These are phyloP conservation scores for Aspergillus ibericus DNA, from an alignment of 2,329 filamentous ascomycete genomes.

Conservation along the genomic window DNA sequence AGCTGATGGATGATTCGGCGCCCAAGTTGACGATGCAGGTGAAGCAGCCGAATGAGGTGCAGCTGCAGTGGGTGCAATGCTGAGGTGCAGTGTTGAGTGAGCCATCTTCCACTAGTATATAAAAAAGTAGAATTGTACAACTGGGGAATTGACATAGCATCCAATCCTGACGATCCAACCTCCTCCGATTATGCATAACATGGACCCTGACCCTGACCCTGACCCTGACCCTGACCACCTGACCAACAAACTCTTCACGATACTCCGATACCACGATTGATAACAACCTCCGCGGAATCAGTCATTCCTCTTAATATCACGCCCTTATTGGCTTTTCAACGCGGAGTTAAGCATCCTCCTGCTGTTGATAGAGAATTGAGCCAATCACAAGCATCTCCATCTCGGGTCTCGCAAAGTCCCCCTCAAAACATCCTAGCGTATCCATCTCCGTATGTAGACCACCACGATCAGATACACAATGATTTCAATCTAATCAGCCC, in stretches of 20 bases:
- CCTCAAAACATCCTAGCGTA: background rate
- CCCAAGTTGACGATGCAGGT: conserved; percentile 7
- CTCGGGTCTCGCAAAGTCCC: background rate
- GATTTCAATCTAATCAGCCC: no score
- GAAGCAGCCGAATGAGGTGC: background rate
- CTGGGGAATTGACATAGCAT: background rate
- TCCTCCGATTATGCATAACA: no score
- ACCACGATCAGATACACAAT: background rate
- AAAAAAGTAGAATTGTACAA: background rate
- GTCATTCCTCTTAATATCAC: no score
- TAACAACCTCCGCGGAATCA: no score
- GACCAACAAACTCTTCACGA: no score
- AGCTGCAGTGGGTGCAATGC: conserved; percentile 1
- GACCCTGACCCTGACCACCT: no score
- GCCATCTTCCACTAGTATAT: background rate
- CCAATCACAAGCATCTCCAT: background rate
- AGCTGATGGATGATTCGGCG: background rate
- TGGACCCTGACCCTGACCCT: no score
- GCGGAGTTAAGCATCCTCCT: no score
- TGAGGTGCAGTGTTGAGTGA: background rate
- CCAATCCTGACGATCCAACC: background rate
- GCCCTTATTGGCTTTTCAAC: no score
- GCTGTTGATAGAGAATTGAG: background rate
- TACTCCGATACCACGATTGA: no score
- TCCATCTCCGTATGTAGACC: background rate